Evolutionary conservation across 2,329 filamentous ascomycete species (phyloP).

Genomic region (Atkinsonella hypoxylon): DNA sequence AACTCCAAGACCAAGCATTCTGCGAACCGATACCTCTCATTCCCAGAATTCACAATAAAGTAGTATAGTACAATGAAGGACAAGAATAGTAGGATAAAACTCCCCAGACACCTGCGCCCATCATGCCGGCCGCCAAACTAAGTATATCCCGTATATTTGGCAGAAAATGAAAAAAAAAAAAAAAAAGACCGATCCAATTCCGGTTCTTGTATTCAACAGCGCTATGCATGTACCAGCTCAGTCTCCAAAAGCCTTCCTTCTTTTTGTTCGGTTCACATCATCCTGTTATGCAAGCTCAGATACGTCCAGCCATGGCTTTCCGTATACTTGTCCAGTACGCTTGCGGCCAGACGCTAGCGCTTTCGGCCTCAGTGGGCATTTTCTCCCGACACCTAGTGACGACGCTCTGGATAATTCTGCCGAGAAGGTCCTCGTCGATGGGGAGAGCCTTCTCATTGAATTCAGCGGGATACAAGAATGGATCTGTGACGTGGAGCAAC

Average conservation of each 20-base stretch:
- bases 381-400: constrained; percentile 45
- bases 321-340: constrained; percentile 50
- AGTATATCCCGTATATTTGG: not conserved
- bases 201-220: not conserved
- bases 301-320: constrained; percentile 31
- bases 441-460: constrained; percentile 42
- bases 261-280: not conserved
- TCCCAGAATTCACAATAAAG: not conserved
- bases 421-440: constrained; percentile 50
- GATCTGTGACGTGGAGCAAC: constrained; percentile 45
- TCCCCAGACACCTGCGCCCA: not conserved
- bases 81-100: constrained; percentile 10
- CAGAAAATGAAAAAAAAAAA: not conserved
- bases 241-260: not conserved
- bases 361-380: constrained; percentile 46
- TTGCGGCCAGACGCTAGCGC: constrained; percentile 42
- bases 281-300: constrained; percentile 9
- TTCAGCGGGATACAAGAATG: constrained; percentile 52
- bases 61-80: constrained; percentile 13
- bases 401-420: constrained; percentile 50
- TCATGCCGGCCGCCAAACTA: not conserved
- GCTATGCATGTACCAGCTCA: not conserved
- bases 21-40: not conserved
- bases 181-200: not conserved
- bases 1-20: not conserved